A percentile compares a stretch with the other conserved stretches of the same genome.
These are phyloP conservation scores for Crithidia acanthocephali DNA, from an alignment of 208 protist genomes.

Conservation along the genomic window DNA sequence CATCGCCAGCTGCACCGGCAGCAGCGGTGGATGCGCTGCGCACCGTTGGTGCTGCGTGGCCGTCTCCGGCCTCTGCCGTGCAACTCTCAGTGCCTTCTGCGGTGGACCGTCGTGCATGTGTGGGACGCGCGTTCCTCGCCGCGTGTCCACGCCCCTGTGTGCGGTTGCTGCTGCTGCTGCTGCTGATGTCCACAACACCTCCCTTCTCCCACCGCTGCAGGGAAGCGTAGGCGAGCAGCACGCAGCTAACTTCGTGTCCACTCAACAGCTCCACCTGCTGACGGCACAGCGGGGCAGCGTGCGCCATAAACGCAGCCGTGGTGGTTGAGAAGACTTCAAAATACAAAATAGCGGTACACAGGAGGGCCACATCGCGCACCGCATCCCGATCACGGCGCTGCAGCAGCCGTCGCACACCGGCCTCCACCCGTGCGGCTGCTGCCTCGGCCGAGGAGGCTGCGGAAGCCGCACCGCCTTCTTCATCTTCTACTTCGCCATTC, in stretches of 20 bases:
- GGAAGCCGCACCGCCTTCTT: neutral
- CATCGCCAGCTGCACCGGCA: neutral
- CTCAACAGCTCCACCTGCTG: constrained; percentile 46
- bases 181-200: too few relatives aligned
- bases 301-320: constrained; percentile 51
- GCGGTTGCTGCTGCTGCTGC: constrained; percentile 1
- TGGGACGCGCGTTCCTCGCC: too few relatives aligned
- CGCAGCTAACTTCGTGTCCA: constrained; percentile 57
- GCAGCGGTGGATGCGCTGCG: constrained; percentile 16
- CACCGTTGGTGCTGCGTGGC: neutral
- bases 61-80: neutral
- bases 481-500: neutral
- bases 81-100: too few relatives aligned
- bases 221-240: constrained; percentile 69
- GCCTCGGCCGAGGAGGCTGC: too few relatives aligned
- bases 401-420: neutral
- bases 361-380: constrained; percentile 51
- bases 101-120: too few relatives aligned
- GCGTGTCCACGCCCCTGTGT: neutral
- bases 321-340: constrained; percentile 58
- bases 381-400: constrained; percentile 14
- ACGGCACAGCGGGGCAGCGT: constrained; percentile 50
- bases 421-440: neutral
- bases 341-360: constrained; percentile 70
- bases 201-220: constrained; percentile 40